phyloP scores from a whole-genome alignment of 192 early-diverging fungal genomes.

The Lobosporangium transversale region DNA sequence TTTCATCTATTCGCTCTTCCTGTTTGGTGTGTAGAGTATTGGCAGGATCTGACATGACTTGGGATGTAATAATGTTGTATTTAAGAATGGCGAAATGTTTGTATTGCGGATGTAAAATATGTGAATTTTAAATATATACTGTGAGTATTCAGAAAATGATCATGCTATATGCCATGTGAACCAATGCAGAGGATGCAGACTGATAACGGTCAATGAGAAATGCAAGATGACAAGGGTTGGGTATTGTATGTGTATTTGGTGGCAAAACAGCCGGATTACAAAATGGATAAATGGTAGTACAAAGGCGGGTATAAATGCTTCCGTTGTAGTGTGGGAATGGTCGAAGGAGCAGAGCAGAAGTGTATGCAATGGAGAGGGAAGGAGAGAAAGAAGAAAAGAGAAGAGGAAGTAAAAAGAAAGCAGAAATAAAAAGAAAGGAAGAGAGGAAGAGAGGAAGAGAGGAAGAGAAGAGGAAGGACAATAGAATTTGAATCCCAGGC shows the following conservation, averaged over 20 bases:
- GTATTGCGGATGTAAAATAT: no score
- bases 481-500: neutral
- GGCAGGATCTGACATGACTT: slow-evolving; percentile 2
- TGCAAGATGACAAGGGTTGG: neutral
- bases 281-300: neutral
- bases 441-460: neutral
- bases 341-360: no score
- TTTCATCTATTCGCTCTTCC: neutral
- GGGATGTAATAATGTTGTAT: neutral
- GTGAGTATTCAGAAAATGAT: no score
- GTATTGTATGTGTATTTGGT: neutral
- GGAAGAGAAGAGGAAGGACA: neutral
- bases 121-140: no score
- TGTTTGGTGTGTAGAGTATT: neutral
- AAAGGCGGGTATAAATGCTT: neutral
- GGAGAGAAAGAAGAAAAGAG: neutral
- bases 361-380: neutral
- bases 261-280: neutral
- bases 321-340: neutral
- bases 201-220: no score
- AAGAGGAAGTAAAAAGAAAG: neutral
- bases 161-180: no score
- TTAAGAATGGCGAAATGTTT: neutral
- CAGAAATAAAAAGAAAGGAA: neutral
- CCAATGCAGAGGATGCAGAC: no score